Percentiles rank a stretch among this genome's conserved stretches.
Evolutionary conservation across 306 rosid genomes (phyloP).

Genomic region (Mucuna pruriens): DNA sequence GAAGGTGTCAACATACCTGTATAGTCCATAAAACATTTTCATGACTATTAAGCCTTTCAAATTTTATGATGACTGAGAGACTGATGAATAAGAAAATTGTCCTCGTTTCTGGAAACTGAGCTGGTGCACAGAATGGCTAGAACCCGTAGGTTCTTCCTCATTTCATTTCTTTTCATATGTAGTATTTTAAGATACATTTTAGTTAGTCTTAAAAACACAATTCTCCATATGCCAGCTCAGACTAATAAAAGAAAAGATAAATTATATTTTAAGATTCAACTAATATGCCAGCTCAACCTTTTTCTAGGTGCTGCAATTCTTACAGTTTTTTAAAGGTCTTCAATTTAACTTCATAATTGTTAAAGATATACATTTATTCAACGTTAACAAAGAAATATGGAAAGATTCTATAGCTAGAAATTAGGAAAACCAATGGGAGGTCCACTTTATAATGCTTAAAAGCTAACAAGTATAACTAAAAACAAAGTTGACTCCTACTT

Average conservation of each 20-base stretch:
- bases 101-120: slow-evolving; percentile 14
- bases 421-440: neutral
- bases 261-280: neutral
- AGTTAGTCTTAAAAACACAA: slow-evolving; percentile 2
- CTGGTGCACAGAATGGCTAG: neutral
- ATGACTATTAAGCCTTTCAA: slow-evolving; percentile 36
- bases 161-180: neutral
- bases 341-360: slow-evolving; percentile 17
- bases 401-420: too few species aligned
- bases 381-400: too few species aligned
- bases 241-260: neutral
- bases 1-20: slow-evolving; percentile 95
- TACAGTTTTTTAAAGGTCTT: neutral
- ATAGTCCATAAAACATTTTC: slow-evolving; percentile 42
- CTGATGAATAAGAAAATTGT: slow-evolving; percentile 3
- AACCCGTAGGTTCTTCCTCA: neutral
- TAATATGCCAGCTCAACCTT: neutral
- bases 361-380: too few species aligned
- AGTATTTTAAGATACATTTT: neutral
- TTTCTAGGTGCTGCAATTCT: slow-evolving; percentile 1
- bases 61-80: neutral
- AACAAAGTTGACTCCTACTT: slow-evolving; percentile 9
- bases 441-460: slow-evolving; percentile 2
- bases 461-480: neutral
- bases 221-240: neutral